Evolutionary conservation across 768 basidiomycete species (phyloP), one percentile per base, ranked within the genome.

Genomic region (Boletus eberwhitei): DNA sequence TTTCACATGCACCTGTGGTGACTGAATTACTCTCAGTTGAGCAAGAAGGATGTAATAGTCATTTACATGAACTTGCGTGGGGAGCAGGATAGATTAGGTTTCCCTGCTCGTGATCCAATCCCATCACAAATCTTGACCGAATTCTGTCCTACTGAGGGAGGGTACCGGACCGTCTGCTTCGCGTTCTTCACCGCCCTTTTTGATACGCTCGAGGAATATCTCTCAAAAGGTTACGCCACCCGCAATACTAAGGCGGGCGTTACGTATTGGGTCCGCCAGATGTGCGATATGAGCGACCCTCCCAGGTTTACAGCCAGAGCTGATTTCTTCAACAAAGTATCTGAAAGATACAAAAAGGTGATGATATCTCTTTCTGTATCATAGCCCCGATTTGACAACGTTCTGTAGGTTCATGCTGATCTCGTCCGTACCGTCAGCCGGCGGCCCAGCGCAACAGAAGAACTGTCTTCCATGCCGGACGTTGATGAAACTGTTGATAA

Each of bases 181-280:
- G 44, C 52, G 0, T 54, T 65, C 43, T 51, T 65, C 44, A 50
- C 39, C 1, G 60, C 63, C 11, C 41, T 64, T 21, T 65, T 65
- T 5, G 21, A 36, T 1, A 35, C 47, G 0, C 40, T 63, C 4
- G 3, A 47, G 2, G 41, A n/a, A 17, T 24, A 37, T 34, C 24
- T 65, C 16, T 14, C 29, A 2, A 31, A 31, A 22, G 1, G 13
- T 6, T n/a, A 36, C 4, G 1, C 12, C 40, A 48, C 46, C 4
- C 34, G 11, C 8, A 19, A 8, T 6, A 4, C 21, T n/a, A 52
- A 43, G 19, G 24, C 21, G 24, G 31, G 2, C 2, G 2, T 40
- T 12, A 39, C 52, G 56, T 0, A 14, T 5, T 58, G 50, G 58
- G 38, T 45, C 3, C 1, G n/a, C 31, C 22, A 43, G 4, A 58